Conservation (phyloP, 2,329 filamentous ascomycete species). For the Cylindrodendrum hubeiense region DNA sequence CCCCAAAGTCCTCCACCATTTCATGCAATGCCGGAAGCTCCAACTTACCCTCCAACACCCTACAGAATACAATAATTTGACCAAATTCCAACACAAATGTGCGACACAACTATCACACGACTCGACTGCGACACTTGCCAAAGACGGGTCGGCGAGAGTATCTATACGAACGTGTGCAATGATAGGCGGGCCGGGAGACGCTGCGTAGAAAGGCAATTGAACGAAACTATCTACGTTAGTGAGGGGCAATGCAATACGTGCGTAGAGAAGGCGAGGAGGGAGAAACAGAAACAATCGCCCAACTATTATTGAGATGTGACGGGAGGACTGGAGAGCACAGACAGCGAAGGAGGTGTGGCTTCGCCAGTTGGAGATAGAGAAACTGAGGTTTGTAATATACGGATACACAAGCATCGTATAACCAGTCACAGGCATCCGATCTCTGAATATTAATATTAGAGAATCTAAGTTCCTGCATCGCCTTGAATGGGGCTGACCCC, state of each 20-base stretch:
- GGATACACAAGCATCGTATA: no score
- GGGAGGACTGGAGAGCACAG: no score
- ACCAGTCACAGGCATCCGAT: no score
- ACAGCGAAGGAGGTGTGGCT: no score
- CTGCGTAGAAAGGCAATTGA: neutral
- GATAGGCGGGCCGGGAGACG: neutral
- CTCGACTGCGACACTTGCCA: slow-evolving; percentile 10
- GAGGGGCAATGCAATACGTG: slow-evolving; percentile 30
- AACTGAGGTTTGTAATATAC: no score
- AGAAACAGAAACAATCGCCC: slow-evolving; percentile 10
- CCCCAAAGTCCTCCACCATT: neutral
- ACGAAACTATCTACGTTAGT: slow-evolving; percentile 26
- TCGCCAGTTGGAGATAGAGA: no score
- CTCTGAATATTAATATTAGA: neutral
- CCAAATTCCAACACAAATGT: neutral
- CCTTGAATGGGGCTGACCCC: neutral
- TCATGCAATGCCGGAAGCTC: neutral
- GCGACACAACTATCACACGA: neutral
- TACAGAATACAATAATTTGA: neutral
- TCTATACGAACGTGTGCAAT: slow-evolving; percentile 11
- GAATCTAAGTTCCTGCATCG: neutral
- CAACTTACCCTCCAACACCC: neutral
- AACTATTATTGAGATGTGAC: no score
- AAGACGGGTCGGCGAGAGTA: slow-evolving; percentile 1
- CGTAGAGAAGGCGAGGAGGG: slow-evolving; percentile 21